A percentile compares a stretch with the other conserved stretches of the same genome.
Evolutionary conservation across 306 rosid genomes (phyloP).

Genomic region (Alnus glutinosa): DNA sequence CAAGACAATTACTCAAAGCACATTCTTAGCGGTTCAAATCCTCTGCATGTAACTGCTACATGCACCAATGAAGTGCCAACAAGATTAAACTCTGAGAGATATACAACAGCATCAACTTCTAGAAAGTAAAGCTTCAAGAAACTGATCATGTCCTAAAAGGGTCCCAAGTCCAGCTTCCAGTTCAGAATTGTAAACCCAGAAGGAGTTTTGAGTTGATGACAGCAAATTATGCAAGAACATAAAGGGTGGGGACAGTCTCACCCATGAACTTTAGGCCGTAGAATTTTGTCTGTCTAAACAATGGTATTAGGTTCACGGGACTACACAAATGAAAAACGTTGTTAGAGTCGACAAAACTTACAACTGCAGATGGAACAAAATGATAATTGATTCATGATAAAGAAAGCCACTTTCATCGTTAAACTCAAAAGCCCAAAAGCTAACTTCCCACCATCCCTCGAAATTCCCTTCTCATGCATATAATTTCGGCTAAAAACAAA

Average conservation of each 20-base stretch:
- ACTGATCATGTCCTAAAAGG: neutral
- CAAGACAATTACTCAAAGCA: neutral
- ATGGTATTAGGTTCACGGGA: slow-evolving; percentile 23
- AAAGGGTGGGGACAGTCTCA: neutral
- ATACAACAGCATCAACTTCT: neutral
- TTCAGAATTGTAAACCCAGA: neutral
- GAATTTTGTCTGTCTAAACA: slow-evolving; percentile 7
- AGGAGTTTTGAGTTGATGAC: slow-evolving; percentile 20
- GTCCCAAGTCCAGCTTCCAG: neutral
- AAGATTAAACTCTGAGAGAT: neutral
- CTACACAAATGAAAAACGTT: neutral
- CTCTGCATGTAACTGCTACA: neutral
- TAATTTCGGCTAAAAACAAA: slow-evolving; percentile 33
- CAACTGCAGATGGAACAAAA: slow-evolving; percentile 27
- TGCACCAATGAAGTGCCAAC: neutral
- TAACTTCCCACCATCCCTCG: slow-evolving; percentile 42
- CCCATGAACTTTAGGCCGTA: slow-evolving; percentile 15
- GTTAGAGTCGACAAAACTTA: slow-evolving; percentile 12
- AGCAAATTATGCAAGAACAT: slow-evolving; percentile 7
- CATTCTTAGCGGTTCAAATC: neutral
- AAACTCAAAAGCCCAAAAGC: slow-evolving; percentile 66
- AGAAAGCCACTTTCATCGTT: slow-evolving; percentile 73
- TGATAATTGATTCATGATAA: slow-evolving; percentile 51
- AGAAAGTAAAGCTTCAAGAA: neutral
- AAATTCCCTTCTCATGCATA: slow-evolving; percentile 31